Conservation (phyloP, 129 eudicot species). For the Pittosporum tobira region DNA sequence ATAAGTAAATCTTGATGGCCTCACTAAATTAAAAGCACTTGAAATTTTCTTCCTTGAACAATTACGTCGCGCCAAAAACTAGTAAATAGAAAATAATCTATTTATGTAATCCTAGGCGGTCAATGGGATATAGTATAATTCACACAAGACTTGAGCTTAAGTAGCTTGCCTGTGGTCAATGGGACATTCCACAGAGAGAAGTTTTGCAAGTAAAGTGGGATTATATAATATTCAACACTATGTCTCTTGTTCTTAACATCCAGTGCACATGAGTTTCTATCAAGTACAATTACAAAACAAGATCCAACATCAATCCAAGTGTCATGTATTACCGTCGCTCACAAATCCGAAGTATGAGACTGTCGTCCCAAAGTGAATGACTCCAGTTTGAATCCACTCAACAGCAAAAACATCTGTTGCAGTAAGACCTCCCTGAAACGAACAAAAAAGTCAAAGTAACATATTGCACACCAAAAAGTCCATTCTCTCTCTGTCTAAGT, state of each 20-base stretch:
- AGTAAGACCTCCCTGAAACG: constrained; percentile 92
- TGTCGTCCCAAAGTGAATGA: constrained; percentile 86
- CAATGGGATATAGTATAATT: background rate
- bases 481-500: no score
- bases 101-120: background rate
- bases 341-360: constrained; percentile 93
- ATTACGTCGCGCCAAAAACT: no score
- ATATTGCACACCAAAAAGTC: background rate
- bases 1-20: no score
- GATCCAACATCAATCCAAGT: background rate
- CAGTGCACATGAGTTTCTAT: no score
- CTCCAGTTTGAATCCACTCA: constrained; percentile 90
- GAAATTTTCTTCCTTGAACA: background rate
- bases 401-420: constrained; percentile 98
- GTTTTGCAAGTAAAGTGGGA: background rate
- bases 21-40: background rate
- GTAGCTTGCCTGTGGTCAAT: background rate
- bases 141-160: background rate
- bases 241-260: no score
- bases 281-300: no score
- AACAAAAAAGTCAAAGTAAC: constrained; percentile 7
- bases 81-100: background rate
- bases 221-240: no score
- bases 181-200: background rate
- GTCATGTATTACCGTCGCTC: constrained; percentile 90